Conservation (phyloP, 2,329 filamentous ascomycete species). For the Arthroderma sp. region DNA sequence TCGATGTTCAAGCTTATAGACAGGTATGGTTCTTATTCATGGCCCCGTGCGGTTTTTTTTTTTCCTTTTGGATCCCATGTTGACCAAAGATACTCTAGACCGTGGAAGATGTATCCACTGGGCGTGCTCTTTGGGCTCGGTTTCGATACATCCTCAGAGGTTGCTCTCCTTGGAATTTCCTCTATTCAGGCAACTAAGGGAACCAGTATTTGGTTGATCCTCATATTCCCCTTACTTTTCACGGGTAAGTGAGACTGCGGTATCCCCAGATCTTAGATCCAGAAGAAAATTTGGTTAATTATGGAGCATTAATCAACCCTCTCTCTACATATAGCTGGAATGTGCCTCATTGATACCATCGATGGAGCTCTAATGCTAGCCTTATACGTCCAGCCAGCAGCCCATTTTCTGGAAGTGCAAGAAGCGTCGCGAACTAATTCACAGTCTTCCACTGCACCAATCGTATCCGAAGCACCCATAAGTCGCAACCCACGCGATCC, state of each 20-base stretch:
- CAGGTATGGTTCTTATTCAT: slow-evolving; percentile 19
- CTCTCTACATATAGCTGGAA: slow-evolving; percentile 48
- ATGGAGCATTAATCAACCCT: too few relatives aligned
- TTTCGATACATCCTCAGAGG: slow-evolving; percentile 90
- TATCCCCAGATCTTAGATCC: neutral
- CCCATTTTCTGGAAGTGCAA: slow-evolving; percentile 22
- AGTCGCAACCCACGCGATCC: slow-evolving; percentile 59
- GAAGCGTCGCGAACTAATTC: slow-evolving; percentile 15
- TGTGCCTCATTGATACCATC: slow-evolving; percentile 87
- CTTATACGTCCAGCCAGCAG: slow-evolving; percentile 55
- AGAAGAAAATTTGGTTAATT: too few relatives aligned
- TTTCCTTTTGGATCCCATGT: neutral
- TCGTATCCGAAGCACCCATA: slow-evolving; percentile 1
- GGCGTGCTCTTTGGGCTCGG: slow-evolving; percentile 82
- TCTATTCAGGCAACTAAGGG: slow-evolving; percentile 75
- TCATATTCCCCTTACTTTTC: slow-evolving; percentile 83
- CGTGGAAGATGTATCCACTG: slow-evolving; percentile 91
- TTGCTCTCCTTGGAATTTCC: slow-evolving; percentile 80
- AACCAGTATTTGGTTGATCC: slow-evolving; percentile 83
- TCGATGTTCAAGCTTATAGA: slow-evolving; percentile 62
- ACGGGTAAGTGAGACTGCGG: slow-evolving; percentile 45
- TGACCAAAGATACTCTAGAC: slow-evolving; percentile 15
- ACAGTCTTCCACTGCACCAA: slow-evolving; percentile 7
- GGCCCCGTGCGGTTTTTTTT: neutral
- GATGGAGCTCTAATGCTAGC: slow-evolving; percentile 94